Conservation (phyloP, 805 yeast genomes). For the Candida mattraensis region DNA sequence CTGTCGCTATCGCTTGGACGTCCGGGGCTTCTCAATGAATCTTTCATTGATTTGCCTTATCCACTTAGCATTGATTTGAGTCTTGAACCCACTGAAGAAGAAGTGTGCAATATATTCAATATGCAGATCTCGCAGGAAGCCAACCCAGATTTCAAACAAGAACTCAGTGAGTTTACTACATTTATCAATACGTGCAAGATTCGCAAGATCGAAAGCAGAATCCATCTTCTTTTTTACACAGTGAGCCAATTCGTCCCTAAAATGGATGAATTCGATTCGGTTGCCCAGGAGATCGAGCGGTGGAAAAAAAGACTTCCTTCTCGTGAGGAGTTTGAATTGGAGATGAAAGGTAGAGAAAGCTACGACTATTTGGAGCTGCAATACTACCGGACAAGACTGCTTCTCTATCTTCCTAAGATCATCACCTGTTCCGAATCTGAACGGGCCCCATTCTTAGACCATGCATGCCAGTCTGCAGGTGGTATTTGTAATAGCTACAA, state of each 20-base stretch:
- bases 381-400: slow-evolving; percentile 17
- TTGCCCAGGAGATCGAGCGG: slow-evolving; percentile 15
- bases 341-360: slow-evolving; percentile 17
- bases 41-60: slow-evolving; percentile 21
- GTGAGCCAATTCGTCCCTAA: slow-evolving; percentile 11
- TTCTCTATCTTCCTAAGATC: slow-evolving; percentile 20
- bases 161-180: slow-evolving; percentile 16
- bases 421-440: slow-evolving; percentile 13
- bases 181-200: slow-evolving; percentile 18
- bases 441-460: slow-evolving; percentile 12
- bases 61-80: slow-evolving; percentile 20
- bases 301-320: slow-evolving; percentile 16
- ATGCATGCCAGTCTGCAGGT: slow-evolving; percentile 23
- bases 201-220: slow-evolving; percentile 21
- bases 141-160: slow-evolving; percentile 14
- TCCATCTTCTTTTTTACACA: slow-evolving; percentile 17
- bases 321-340: slow-evolving; percentile 12
- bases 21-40: slow-evolving; percentile 21
- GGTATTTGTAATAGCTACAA: slow-evolving; percentile 22
- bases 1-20: slow-evolving; percentile 22
- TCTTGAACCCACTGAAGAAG: slow-evolving; percentile 7
- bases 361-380: slow-evolving; percentile 21
- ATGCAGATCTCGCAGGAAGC: slow-evolving; percentile 19
- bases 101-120: slow-evolving; percentile 10
- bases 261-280: slow-evolving; percentile 14